Percentiles rank a stretch among this genome's conserved stretches.
These are phyloP conservation scores for Podochytrium sp. DNA, from an alignment of 192 early-diverging fungal genomes.

Conservation along the genomic window DNA sequence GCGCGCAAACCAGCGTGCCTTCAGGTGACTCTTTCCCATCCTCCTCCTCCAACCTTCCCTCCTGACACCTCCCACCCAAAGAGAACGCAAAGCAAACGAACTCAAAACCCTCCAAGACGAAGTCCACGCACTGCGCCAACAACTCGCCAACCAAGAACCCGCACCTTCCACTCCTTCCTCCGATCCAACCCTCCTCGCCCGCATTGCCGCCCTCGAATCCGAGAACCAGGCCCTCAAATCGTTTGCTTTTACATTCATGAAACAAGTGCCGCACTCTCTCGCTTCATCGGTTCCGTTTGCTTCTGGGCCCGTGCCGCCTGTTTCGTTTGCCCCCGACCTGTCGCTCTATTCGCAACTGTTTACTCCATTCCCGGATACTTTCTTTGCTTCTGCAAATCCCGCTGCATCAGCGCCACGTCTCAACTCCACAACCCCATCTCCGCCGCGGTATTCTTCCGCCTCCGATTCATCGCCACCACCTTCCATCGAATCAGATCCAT, in stretches of 20 bases:
- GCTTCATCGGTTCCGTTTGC: neutral
- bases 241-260: conserved; percentile 5
- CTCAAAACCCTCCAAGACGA: neutral
- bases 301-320: too few relatives aligned
- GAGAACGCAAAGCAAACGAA: neutral
- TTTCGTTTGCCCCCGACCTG: too few relatives aligned
- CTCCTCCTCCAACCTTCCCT: neutral
- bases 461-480: too few relatives aligned
- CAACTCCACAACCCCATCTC: too few relatives aligned
- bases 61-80: neutral
- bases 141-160: neutral
- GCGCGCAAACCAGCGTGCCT: conserved; percentile 49
- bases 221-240: neutral
- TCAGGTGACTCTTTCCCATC: conserved; percentile 31
- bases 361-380: too few relatives aligned
- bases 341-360: too few relatives aligned
- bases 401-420: too few relatives aligned
- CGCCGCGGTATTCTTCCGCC: too few relatives aligned
- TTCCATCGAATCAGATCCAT: too few relatives aligned
- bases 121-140: neutral
- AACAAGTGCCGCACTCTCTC: neutral
- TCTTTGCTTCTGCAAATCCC: too few relatives aligned
- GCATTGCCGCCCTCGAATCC: neutral
- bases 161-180: neutral
- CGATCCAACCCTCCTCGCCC: neutral